These are phyloP conservation scores for Pseudonitzschia pungens DNA, from an alignment of 108 stramenopile genomes.

Conservation along the genomic window DNA sequence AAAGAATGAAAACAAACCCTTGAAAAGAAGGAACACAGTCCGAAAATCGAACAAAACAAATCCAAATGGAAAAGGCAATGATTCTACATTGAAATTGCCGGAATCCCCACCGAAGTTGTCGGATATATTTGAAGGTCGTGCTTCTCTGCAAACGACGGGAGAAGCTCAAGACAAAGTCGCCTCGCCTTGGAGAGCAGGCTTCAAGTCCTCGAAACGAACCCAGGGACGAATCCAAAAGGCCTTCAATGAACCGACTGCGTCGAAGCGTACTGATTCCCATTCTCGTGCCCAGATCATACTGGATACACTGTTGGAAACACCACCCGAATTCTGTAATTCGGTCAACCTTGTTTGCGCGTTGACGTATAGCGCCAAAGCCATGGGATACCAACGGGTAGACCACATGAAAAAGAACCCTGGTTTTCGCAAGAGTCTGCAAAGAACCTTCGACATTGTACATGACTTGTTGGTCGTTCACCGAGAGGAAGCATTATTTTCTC, in stretches of 20 bases:
- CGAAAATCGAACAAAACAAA: not conserved
- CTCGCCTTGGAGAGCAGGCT: constrained; percentile 60
- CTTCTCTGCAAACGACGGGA: not conserved
- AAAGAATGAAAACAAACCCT: not conserved
- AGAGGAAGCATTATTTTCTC: constrained; percentile 37
- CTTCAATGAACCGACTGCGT: constrained; percentile 1
- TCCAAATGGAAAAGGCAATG: not conserved
- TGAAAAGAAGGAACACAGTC: not conserved
- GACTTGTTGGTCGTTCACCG: constrained; percentile 30
- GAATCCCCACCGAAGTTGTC: constrained; percentile 20
- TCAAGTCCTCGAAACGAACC: constrained; percentile 45
- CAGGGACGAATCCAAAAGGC: constrained; percentile 55
- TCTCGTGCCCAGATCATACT: constrained; percentile 49
- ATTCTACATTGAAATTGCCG: not conserved
- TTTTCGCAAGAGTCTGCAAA: constrained; percentile 42
- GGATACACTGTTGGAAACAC: constrained; percentile 45
- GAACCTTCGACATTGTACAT: constrained; percentile 49
- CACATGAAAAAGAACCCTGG: constrained; percentile 9
- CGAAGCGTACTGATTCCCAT: not conserved
- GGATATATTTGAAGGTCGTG: constrained; percentile 6
- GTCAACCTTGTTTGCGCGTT: constrained; percentile 80
- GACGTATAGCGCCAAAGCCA: constrained; percentile 68
- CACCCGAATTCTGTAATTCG: constrained; percentile 61
- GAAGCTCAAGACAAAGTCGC: not conserved
- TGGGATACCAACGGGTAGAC: constrained; percentile 21